Base-by-base conservation (phyloP, 345 rosid genomes). In the Eucalyptus coolabah region DNA sequence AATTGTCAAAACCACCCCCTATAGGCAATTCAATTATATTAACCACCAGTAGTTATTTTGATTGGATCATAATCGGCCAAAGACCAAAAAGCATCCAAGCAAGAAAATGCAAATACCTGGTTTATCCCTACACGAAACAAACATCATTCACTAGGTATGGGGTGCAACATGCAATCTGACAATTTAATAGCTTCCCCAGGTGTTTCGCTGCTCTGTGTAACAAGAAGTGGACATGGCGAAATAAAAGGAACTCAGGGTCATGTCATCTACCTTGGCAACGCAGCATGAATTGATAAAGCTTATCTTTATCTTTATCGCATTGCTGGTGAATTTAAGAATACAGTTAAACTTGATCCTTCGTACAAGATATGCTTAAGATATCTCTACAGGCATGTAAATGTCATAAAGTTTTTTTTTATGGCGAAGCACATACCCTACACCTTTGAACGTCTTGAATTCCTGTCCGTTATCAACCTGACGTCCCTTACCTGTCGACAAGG, bases 241-340 rank as follows among this genome's bases (percentile, higher is more conserved):
- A 91, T 45, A 45, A 77, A 59, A 89, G 89, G 81, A 92, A 94
- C 91, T 95, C 93, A 95, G 94, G 96, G 94, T 93, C 93, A 92
- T 96, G 96, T 95, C 99, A 92, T 94, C 96, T 96, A 97, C 98
- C 96, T 95, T 94, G 95, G 88, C 89, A 91, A 93, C 92, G 97
- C 97, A 94, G 96, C 95, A 94, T 91, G 98, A 94, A 97, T 96
- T 95, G 99, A 93, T 92, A 96, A 96, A 97, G 96, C 96, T 92
- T 97, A 95, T 96, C 95, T 95, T 96, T 98, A 96, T 96, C 97
- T 94, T 95, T 94, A 96, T 96, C 95, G 97, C 97, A 95, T 95
- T 92, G 98, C 96, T 96, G 96, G 97, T 96, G 95, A 91, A 96
- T 95, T 97, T 96, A 95, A 95, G 93, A 95, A 96, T 97, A 95